Evolutionary conservation across 495 filamentous ascomycete genomes (phyloP).

Genomic region (Aspergillus avenaceus): DNA sequence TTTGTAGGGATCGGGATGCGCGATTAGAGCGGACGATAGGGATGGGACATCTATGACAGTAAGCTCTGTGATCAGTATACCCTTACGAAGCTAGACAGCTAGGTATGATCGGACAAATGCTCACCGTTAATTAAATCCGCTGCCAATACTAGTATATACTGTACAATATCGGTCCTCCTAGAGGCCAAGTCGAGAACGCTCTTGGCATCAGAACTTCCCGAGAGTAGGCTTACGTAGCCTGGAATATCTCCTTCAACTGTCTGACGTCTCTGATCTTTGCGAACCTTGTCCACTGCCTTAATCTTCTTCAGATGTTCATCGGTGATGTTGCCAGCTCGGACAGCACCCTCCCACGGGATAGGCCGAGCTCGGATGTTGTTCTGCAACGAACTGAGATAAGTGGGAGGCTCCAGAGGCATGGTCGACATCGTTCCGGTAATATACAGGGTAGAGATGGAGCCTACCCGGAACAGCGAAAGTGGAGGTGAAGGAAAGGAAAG

Average conservation of each 20-base stretch:
- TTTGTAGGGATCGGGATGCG: constrained; percentile 73
- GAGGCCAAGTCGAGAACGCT: constrained; percentile 79
- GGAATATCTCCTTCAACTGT: constrained; percentile 74
- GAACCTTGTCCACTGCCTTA: constrained; percentile 94
- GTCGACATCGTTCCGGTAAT: constrained; percentile 22
- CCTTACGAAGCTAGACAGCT: background rate
- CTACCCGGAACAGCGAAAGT: background rate
- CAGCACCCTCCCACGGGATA: constrained; percentile 97
- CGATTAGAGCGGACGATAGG: constrained; percentile 68
- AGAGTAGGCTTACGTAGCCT: constrained; percentile 72
- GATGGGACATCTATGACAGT: constrained; percentile 65
- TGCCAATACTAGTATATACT: constrained; percentile 88
- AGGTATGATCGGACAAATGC: background rate
- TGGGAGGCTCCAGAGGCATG: constrained; percentile 88
- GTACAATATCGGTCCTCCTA: constrained; percentile 80
- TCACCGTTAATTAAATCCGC: constrained; percentile 84
- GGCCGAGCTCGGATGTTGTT: constrained; percentile 91
- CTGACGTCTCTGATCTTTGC: constrained; percentile 78
- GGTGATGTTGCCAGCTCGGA: constrained; percentile 88
- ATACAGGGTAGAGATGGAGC: background rate
- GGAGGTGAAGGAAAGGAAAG: background rate
- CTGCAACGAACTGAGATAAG: constrained; percentile 85
- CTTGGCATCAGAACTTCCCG: constrained; percentile 64
- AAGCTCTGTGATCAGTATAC: background rate
- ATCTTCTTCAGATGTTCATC: constrained; percentile 94